Conservation (phyloP, 192 early-diverging fungal genomes). For the Coemansia sp. region DNA sequence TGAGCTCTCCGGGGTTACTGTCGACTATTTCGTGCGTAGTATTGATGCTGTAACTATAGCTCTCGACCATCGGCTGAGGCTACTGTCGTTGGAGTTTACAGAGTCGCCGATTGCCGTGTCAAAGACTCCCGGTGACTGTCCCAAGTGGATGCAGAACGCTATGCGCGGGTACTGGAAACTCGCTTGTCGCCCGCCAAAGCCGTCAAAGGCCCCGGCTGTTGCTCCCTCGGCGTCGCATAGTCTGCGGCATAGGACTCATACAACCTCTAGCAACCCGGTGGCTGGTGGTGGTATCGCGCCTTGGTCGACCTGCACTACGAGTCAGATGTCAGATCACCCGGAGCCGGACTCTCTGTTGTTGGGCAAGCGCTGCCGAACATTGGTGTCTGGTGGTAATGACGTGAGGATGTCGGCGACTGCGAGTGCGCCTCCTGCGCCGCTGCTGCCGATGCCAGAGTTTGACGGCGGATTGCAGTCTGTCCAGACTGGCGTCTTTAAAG, state of each 20-base stretch:
- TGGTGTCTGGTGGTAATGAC: neutral
- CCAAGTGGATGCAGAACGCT: constrained; percentile 52
- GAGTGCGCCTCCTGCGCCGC: neutral
- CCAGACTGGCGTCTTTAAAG: neutral
- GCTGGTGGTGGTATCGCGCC: neutral
- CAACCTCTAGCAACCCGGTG: neutral
- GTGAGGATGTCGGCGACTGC: neutral
- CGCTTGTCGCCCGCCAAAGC: constrained; percentile 27
- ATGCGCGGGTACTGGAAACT: constrained; percentile 57
- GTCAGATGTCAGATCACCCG: constrained; percentile 12
- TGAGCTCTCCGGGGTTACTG: constrained; percentile 35
- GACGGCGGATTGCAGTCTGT: neutral
- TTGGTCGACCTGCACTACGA: constrained; percentile 13
- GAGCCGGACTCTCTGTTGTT: neutral
- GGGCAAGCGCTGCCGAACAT: neutral
- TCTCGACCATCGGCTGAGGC: constrained; percentile 43
- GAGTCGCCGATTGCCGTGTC: constrained; percentile 35
- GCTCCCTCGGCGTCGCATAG: constrained; percentile 3
- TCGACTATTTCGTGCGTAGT: constrained; percentile 46
- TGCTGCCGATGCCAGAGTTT: neutral
- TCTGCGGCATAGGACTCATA: neutral
- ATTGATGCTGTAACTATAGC: constrained; percentile 53
- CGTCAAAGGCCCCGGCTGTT: neutral
- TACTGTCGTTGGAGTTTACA: constrained; percentile 32
- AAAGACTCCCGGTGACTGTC: constrained; percentile 20